Evolutionary conservation across 2,329 filamentous ascomycete species (phyloP), one percentile per base, ranked within the genome.

Genomic region (Furcasterigmium sp.): DNA sequence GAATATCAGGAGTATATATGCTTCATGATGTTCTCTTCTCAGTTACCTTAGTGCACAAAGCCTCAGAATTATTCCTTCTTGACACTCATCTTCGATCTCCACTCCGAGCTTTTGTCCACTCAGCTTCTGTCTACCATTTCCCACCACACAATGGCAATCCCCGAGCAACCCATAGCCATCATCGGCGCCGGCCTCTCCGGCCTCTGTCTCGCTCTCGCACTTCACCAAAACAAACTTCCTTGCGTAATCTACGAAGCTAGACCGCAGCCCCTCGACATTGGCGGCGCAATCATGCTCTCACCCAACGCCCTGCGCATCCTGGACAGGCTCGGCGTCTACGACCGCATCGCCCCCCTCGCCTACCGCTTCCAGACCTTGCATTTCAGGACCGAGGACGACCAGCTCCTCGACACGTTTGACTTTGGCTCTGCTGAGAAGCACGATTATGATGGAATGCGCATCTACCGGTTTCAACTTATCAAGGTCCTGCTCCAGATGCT

Each of bases 221-320:
- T 84, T 0, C 68, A 79, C 44, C 61, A 70, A 23, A 64, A 75
- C 44, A 61, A 62, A 32, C 80, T 83, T 35, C 50, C 62, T 5
- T 65, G 61, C 46, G 70, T 61, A 3, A 58, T 82, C 40, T 81
- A 78, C 47, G 78, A 82, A 47, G 61, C 65, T 13, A 67, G 72
- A 8, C 45, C 60, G 1, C 63, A 64, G 0, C 62, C 69, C 2
- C 62, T 70, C 3, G 64, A 72, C 46, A 70, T 71, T 19, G 72
- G 73, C 15, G 78, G 78, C 3, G 76, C 73, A 1, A 62, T 82
- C 23, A 78, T 80, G 70, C 67, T 82, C 3, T 78, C 76, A 0
- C 78, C 78, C 5, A 82, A 82, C 42, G 74, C 76, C 0, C 65
- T 82, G 2, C 65, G 67, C 4, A 63, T 80, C 30, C 64, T 83